Percentiles rank a stretch among this genome's conserved stretches.
Conservation (phyloP, 2,329 filamentous ascomycete genomes). For the Talaromyces atroroseus region DNA sequence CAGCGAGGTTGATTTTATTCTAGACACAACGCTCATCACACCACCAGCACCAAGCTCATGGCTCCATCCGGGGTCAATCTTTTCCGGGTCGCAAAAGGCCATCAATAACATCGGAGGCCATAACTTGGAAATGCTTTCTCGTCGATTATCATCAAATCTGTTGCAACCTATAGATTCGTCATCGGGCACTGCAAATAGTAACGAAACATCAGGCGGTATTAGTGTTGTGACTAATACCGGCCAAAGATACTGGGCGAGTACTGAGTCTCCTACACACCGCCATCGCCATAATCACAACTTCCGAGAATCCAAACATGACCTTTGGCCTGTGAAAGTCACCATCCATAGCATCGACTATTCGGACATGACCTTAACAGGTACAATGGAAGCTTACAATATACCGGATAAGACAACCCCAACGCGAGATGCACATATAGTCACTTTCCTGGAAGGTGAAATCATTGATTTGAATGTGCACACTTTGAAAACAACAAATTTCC, state of each 20-base stretch:
- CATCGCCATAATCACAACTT: conserved; percentile 3
- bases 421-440: conserved; percentile 51
- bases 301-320: conserved; percentile 43
- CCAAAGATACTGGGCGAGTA: conserved; percentile 31
- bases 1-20: conserved; percentile 53
- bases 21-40: conserved; percentile 48
- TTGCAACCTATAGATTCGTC: conserved; percentile 28
- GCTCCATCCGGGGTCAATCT: conserved; percentile 56
- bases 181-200: conserved; percentile 20
- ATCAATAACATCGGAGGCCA: conserved; percentile 26
- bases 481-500: conserved; percentile 44
- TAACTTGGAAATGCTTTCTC: conserved; percentile 13
- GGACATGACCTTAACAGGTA: conserved; percentile 59
- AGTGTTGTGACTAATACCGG: conserved; percentile 34
- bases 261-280: conserved; percentile 6
- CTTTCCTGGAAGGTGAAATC: conserved; percentile 64
- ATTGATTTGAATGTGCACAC: conserved; percentile 55
- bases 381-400: conserved; percentile 66
- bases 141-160: conserved; percentile 26
- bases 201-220: conserved; percentile 21
- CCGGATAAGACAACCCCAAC: conserved; percentile 46
- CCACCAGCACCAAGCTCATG: conserved; percentile 54
- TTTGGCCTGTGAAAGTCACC: conserved; percentile 63
- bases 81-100: conserved; percentile 58
- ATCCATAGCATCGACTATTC: conserved; percentile 58